Conservation (phyloP, 345 rosid genomes). For the Eucalyptus victrix region DNA sequence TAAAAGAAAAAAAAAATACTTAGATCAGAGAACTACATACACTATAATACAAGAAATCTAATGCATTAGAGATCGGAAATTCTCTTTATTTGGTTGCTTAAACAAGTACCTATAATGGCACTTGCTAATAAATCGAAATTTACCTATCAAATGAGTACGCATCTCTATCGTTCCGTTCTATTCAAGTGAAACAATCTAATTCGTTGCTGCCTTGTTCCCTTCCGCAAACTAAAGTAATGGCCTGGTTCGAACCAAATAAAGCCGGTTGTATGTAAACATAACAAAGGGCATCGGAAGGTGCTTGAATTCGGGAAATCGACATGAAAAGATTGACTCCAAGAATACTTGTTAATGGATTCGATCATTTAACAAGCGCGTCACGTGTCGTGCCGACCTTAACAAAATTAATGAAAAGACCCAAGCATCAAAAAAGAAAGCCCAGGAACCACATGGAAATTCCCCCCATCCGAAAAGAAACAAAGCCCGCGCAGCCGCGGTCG, state of each 20-base stretch:
- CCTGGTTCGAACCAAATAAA: neutral
- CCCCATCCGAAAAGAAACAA: neutral
- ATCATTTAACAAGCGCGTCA: neutral
- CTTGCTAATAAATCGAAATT: neutral
- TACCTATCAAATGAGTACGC: neutral
- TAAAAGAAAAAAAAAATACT: neutral
- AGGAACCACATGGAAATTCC: neutral
- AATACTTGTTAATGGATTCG: neutral
- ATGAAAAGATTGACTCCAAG: neutral
- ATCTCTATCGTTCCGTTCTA: neutral
- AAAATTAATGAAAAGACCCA: neutral
- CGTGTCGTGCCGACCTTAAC: neutral
- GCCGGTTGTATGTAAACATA: neutral
- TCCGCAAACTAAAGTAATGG: neutral
- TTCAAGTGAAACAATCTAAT: neutral
- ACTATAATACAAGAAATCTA: neutral
- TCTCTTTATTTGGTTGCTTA: neutral
- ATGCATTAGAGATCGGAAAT: neutral
- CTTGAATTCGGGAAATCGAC: neutral
- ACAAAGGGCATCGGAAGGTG: neutral
- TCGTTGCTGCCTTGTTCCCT: neutral
- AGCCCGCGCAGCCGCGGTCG: neutral
- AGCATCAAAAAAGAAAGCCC: neutral
- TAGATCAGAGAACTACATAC: neutral
- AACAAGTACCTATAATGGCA: neutral